phyloP scores from a whole-genome alignment of 495 filamentous ascomycete genomes.

The Aspergillus nidulans region DNA sequence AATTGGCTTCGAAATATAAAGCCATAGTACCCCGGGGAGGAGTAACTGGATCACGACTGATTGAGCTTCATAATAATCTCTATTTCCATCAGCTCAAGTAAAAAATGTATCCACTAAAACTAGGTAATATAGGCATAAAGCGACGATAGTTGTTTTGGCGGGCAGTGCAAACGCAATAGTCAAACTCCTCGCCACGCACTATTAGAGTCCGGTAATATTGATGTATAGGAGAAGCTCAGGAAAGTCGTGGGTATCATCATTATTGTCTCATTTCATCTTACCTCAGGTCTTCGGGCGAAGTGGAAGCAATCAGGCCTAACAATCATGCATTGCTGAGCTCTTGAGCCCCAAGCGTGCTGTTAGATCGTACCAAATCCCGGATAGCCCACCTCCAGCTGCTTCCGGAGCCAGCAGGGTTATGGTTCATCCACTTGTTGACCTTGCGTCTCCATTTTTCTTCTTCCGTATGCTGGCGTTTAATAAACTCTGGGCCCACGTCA shows the following conservation, averaged over 20 bases:
- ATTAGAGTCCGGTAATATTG: constrained; percentile 4
- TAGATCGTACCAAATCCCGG: constrained; percentile 39
- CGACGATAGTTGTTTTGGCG: not conserved
- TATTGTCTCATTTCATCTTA: constrained; percentile 6
- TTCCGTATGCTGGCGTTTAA: constrained; percentile 81
- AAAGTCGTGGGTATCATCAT: constrained; percentile 16
- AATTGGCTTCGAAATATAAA: not conserved
- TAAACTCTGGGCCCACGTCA: constrained; percentile 93
- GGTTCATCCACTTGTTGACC: constrained; percentile 68
- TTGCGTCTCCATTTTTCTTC: constrained; percentile 86
- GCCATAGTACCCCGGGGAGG: not conserved
- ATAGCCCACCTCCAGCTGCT: constrained; percentile 55
- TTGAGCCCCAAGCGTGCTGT: constrained; percentile 17
- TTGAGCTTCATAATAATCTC: constrained; percentile 3
- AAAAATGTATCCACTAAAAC: constrained; percentile 6
- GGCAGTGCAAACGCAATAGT: not conserved
- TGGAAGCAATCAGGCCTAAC: not conserved
- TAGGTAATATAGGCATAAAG: constrained; percentile 5
- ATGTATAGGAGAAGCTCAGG: constrained; percentile 9
- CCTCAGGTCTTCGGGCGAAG: not conserved
- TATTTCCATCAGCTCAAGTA: constrained; percentile 9
- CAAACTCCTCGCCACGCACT: constrained; percentile 8
- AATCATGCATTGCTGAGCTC: constrained; percentile 14
- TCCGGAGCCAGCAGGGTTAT: constrained; percentile 38
- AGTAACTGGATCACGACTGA: not conserved